Conservation (phyloP, 2,329 filamentous ascomycete genomes). For the Aspergillus ochraceoroseus region DNA sequence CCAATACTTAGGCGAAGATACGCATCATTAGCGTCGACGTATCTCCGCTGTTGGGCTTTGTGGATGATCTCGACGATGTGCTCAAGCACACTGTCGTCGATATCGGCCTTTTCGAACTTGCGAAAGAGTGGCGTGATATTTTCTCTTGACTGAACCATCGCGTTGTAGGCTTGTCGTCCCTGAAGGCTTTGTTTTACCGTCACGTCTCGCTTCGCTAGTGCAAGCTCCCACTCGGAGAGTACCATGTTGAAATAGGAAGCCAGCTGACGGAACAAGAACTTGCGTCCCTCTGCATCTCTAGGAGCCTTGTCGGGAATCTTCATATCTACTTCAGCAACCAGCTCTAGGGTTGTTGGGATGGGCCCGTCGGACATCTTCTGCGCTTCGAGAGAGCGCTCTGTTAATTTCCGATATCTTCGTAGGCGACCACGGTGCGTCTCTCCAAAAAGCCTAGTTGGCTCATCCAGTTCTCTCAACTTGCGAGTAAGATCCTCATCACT, state of each 20-base stretch:
- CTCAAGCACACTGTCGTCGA: conserved; percentile 72
- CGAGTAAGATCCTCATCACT: conserved; percentile 63
- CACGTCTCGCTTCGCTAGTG: conserved; percentile 58
- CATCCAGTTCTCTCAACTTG: conserved; percentile 65
- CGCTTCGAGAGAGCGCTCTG: conserved; percentile 38
- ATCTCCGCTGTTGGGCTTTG: conserved; percentile 81
- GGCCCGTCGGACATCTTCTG: conserved; percentile 62
- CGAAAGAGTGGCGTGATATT: conserved; percentile 88
- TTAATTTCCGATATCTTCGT: conserved; percentile 64
- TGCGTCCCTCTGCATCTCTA: conserved; percentile 59
- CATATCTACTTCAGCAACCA: conserved; percentile 83
- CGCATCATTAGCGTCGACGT: conserved; percentile 94
- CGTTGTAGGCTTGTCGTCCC: conserved; percentile 73
- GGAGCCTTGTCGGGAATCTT: conserved; percentile 64
- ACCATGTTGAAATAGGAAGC: conserved; percentile 96
- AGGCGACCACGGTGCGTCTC: conserved; percentile 68
- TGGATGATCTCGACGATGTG: conserved; percentile 88
- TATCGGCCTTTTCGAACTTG: conserved; percentile 74
- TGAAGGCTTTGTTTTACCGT: conserved; percentile 66
- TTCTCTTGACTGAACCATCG: conserved; percentile 80
- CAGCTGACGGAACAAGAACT: conserved; percentile 78
- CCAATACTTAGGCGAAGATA: conserved; percentile 91
- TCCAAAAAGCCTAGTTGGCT: conserved; percentile 74
- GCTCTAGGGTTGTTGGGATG: conserved; percentile 76
- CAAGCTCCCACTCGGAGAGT: conserved; percentile 77